Conservation (phyloP, 305 asterid species). For the Plantago lanceolata region DNA sequence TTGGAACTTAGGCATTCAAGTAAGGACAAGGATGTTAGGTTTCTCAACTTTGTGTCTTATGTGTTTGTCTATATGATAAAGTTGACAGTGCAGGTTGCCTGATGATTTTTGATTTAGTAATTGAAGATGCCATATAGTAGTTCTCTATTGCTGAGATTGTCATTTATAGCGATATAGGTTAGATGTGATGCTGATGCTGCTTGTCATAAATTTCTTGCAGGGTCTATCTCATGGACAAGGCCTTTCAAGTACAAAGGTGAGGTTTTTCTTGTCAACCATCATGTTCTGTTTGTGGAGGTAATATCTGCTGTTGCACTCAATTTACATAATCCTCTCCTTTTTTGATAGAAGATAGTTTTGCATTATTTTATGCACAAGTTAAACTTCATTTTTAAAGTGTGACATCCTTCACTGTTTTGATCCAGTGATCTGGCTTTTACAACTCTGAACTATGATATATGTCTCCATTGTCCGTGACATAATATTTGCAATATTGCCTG, state of each 20-base stretch:
- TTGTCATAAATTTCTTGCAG: constrained; percentile 40
- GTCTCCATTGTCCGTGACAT: background rate
- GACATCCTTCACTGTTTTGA: background rate
- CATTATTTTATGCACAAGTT: background rate
- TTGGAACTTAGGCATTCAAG: background rate
- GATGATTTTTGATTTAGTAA: background rate
- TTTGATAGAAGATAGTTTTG: background rate
- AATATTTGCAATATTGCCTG: background rate
- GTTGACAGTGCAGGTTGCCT: background rate
- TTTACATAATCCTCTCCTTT: background rate
- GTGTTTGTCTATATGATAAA: background rate
- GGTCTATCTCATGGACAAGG: constrained; percentile 54
- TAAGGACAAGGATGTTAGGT: no score
- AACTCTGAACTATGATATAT: background rate
- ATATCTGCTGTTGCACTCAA: background rate
- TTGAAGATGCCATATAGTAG: background rate
- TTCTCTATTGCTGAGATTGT: background rate
- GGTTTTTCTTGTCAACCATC: constrained; percentile 12
- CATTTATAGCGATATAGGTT: constrained; percentile 8
- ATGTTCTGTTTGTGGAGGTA: background rate
- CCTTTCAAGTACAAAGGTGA: constrained; percentile 61
- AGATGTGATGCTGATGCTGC: constrained; percentile 19
- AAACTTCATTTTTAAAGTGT: background rate
- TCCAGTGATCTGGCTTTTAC: background rate
- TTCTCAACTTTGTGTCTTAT: no score